phyloP scores from a whole-genome alignment of 2,329 filamentous ascomycete species.

The Eurotiales sp. region DNA sequence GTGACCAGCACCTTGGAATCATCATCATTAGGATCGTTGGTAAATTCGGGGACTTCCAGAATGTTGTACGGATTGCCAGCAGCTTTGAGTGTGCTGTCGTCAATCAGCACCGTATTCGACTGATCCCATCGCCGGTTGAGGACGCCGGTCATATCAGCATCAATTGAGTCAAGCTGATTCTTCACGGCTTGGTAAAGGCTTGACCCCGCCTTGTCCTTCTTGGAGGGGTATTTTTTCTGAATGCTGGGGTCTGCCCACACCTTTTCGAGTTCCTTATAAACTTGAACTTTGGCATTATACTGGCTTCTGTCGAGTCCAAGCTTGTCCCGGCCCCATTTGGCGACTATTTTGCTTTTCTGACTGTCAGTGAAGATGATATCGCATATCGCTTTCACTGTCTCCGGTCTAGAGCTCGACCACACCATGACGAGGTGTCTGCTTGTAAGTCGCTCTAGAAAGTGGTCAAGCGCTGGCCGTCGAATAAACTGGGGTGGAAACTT shows the following conservation, averaged over 20 bases:
- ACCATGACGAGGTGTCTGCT: slow-evolving; percentile 74
- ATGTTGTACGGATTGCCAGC: slow-evolving; percentile 79
- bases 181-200: not conserved
- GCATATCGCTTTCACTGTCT: slow-evolving; percentile 63
- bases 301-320: slow-evolving; percentile 64
- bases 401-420: slow-evolving; percentile 79
- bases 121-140: slow-evolving; percentile 62
- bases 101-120: slow-evolving; percentile 82
- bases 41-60: slow-evolving; percentile 75
- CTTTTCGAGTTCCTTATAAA: slow-evolving; percentile 77
- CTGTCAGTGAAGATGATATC: slow-evolving; percentile 56
- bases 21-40: slow-evolving; percentile 37
- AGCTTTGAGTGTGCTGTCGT: slow-evolving; percentile 80
- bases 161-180: too few species aligned
- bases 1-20: slow-evolving; percentile 46
- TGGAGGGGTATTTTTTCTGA: slow-evolving; percentile 39
- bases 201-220: slow-evolving; percentile 16
- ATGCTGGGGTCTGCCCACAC: slow-evolving; percentile 61
- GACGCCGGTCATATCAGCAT: not conserved
- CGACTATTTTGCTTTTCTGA: slow-evolving; percentile 57
- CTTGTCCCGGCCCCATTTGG: slow-evolving; percentile 73
- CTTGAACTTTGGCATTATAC: slow-evolving; percentile 70
- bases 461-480: slow-evolving; percentile 61
- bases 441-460: slow-evolving; percentile 72
- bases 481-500: slow-evolving; percentile 53